Percentiles rank a stretch among this genome's conserved stretches.
These are phyloP conservation scores for Populus hybrid DNA, from an alignment of 441 rosid genomes.

Conservation along the genomic window DNA sequence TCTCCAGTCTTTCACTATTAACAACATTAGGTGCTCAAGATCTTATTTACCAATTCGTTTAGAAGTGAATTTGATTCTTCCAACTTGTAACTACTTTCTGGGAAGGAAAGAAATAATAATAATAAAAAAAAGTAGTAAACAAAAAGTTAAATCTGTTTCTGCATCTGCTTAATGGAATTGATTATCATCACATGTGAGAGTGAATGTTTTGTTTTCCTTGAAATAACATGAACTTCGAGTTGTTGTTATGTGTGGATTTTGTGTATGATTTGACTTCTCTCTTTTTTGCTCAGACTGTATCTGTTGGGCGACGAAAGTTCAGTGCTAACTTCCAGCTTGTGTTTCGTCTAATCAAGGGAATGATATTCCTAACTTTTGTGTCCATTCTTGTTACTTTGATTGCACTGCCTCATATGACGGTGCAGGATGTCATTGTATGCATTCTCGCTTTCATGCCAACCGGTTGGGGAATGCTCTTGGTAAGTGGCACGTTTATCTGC, in stretches of 20 bases:
- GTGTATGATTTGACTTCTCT: background rate
- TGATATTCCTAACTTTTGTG: constrained; percentile 84
- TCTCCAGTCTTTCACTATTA: no score
- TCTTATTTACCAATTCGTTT: no score
- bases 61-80: no score
- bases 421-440: constrained; percentile 83
- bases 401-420: constrained; percentile 82
- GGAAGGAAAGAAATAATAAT: no score
- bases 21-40: no score
- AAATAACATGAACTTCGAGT: no score
- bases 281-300: constrained; percentile 63
- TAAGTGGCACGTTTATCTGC: constrained; percentile 30
- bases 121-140: no score
- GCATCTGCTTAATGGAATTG: no score
- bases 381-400: constrained; percentile 76
- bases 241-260: no score
- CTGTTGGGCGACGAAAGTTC: constrained; percentile 88
- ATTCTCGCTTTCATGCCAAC: constrained; percentile 99
- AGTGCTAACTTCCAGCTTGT: constrained; percentile 94
- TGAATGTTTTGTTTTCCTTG: background rate
- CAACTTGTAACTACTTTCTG: no score
- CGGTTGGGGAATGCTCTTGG: constrained; percentile 99
- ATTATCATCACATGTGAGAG: no score
- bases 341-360: constrained; percentile 92
- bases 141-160: no score